Conservation (phyloP, 169 alveolate species). For the Plasmodium cynomolgi region DNA sequence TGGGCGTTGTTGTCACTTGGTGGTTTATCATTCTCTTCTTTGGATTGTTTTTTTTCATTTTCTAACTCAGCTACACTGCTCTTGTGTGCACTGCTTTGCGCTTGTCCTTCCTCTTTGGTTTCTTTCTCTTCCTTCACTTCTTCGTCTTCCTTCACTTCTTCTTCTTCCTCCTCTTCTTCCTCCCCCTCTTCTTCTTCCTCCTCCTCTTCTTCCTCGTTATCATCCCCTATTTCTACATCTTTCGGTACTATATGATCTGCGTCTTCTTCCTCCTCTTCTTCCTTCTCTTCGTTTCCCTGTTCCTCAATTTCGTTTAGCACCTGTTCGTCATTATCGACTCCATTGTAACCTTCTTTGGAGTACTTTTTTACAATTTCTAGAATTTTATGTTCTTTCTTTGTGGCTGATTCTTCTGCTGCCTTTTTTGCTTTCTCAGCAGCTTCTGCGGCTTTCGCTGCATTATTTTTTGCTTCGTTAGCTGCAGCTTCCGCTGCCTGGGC, state of each 20-base stretch:
- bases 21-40: too few relatives aligned
- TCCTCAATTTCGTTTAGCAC: background rate
- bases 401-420: background rate
- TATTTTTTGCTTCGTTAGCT: background rate
- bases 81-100: too few relatives aligned
- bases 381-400: background rate
- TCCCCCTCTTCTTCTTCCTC: too few relatives aligned
- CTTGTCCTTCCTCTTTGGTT: too few relatives aligned
- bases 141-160: too few relatives aligned
- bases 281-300: background rate
- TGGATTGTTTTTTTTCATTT: too few relatives aligned
- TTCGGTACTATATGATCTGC: background rate
- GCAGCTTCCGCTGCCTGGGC: background rate
- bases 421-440: background rate
- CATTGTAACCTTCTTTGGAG: background rate
- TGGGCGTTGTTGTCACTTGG: background rate
- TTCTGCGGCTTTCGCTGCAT: background rate
- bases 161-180: too few relatives aligned
- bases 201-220: too few relatives aligned
- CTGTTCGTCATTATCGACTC: background rate
- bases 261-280: background rate
- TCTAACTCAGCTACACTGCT: too few relatives aligned
- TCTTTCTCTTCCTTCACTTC: too few relatives aligned
- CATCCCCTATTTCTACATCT: too few relatives aligned
- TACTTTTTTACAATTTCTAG: background rate